These are phyloP conservation scores for Xylariaceae sp. DNA, from an alignment of 2,329 filamentous ascomycete species.

Conservation along the genomic window DNA sequence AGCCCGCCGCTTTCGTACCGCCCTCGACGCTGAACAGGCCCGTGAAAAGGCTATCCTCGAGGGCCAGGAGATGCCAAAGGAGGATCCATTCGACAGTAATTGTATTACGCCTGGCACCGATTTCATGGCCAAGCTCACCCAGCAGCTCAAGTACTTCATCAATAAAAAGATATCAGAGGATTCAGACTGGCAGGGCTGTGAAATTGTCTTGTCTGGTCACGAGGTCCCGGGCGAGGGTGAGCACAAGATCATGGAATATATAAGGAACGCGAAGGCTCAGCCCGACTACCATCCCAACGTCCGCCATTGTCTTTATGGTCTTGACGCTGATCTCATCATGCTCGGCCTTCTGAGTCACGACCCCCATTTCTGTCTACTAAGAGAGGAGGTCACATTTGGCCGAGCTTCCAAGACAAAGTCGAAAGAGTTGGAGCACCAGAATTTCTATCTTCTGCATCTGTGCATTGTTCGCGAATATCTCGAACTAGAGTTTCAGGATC, in stretches of 20 bases:
- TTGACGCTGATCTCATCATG: constrained; percentile 99
- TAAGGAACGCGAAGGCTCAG: constrained; percentile 95
- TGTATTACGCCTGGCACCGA: constrained; percentile 97
- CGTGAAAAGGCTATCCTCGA: constrained; percentile 91
- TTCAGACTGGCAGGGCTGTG: constrained; percentile 94
- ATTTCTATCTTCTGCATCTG: constrained; percentile 96
- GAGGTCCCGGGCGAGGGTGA: constrained; percentile 98
- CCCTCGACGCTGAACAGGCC: constrained; percentile 86
- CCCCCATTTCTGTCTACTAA: constrained; percentile 94
- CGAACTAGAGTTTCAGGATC: constrained; percentile 94
- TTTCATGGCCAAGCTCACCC: constrained; percentile 96
- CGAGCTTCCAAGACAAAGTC: constrained; percentile 86
- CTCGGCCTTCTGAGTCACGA: constrained; percentile 95
- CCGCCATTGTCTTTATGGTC: constrained; percentile 94
- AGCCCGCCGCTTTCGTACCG: constrained; percentile 91
- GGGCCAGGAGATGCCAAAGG: constrained; percentile 91
- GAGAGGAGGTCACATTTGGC: constrained; percentile 98
- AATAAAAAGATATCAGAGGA: constrained; percentile 99
- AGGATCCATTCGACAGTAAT: constrained; percentile 97
- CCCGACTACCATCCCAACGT: constrained; percentile 91
- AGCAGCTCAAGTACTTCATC: constrained; percentile 96
- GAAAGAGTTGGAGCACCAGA: constrained; percentile 97
- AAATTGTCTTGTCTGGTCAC: constrained; percentile 94
- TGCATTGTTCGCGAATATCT: constrained; percentile 98
- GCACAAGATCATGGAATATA: constrained; percentile 99